Conservation (phyloP, 2,329 filamentous ascomycete genomes). For the Fusarium tupiense region DNA sequence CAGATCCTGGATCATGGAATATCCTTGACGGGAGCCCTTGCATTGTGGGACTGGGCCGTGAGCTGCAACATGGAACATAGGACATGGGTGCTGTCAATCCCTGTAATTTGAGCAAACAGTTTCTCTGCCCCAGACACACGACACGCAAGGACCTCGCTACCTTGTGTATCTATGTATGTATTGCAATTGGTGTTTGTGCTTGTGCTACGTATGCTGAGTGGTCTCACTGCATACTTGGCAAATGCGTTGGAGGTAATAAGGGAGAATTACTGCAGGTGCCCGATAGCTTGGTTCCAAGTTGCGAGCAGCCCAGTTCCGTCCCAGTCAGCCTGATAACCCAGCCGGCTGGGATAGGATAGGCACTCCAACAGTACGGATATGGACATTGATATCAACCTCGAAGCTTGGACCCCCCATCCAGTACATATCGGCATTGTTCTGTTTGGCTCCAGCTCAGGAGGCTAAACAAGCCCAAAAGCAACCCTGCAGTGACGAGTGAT, state of each 20-base stretch:
- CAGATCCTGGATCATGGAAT: slow-evolving; percentile 17
- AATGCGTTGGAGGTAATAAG: slow-evolving; percentile 9
- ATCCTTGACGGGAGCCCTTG: slow-evolving; percentile 27
- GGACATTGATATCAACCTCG: not conserved
- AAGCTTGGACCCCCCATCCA: slow-evolving; percentile 17
- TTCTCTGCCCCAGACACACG: slow-evolving; percentile 9
- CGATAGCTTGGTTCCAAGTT: slow-evolving; percentile 18
- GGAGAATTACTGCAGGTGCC: slow-evolving; percentile 27
- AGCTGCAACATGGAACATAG: slow-evolving; percentile 30
- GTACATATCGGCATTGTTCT: slow-evolving; percentile 17
- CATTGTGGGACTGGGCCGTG: slow-evolving; percentile 26
- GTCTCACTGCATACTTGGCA: slow-evolving; percentile 13
- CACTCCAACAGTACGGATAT: not conserved
- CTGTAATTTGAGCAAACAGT: slow-evolving; percentile 27
- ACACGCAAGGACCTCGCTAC: slow-evolving; percentile 23
- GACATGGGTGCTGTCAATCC: slow-evolving; percentile 14
- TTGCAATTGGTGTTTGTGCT: slow-evolving; percentile 18
- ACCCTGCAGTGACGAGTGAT: slow-evolving; percentile 15
- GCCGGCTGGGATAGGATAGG: not conserved
- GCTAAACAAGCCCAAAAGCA: slow-evolving; percentile 24
- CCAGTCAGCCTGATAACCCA: slow-evolving; percentile 7
- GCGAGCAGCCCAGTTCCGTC: not conserved
- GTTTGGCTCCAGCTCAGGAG: slow-evolving; percentile 3
- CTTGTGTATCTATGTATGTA: slow-evolving; percentile 18
- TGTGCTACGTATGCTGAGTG: not conserved